phyloP scores from a whole-genome alignment of 164 flowering plant species.

The Chimonanthus salicifolius region DNA sequence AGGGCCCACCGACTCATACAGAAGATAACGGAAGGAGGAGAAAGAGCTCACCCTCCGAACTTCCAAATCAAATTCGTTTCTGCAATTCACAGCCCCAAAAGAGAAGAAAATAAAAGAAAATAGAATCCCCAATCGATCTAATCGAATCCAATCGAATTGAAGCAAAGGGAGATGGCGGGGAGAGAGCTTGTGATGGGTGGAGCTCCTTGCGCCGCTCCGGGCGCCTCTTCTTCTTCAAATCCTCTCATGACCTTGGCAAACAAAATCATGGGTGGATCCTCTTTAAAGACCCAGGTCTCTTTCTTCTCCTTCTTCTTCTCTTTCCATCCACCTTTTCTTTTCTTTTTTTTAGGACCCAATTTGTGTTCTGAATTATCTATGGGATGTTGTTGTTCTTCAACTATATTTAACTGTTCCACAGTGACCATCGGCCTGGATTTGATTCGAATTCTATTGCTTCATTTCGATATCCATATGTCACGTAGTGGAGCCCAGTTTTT shows the following conservation, averaged over 20 bases:
- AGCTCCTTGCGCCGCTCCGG: conserved; percentile 79
- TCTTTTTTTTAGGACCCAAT: not conserved
- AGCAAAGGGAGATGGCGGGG: conserved; percentile 53
- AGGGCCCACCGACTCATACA: no score
- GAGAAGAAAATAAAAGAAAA: not conserved
- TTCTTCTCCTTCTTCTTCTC: not conserved
- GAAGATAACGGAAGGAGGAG: no score
- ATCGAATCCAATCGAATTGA: no score
- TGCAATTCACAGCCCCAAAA: not conserved
- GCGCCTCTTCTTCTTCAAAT: conserved; percentile 68
- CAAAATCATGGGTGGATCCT: conserved; percentile 61
- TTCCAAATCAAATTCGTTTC: not conserved
- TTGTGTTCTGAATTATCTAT: no score
- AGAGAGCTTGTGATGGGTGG: conserved; percentile 84
- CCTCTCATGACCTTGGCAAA: conserved; percentile 81
- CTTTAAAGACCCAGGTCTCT: conserved; percentile 67
- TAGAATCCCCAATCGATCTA: not conserved
- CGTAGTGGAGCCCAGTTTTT: no score
- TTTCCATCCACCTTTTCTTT: not conserved
- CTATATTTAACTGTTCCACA: no score
- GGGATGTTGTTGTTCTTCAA: no score
- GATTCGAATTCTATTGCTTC: no score
- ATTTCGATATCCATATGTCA: no score
- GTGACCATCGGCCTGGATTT: no score
- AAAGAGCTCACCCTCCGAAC: no score